Base-by-base conservation (phyloP, 495 filamentous ascomycete species). In the Penicillium argentinense region DNA sequence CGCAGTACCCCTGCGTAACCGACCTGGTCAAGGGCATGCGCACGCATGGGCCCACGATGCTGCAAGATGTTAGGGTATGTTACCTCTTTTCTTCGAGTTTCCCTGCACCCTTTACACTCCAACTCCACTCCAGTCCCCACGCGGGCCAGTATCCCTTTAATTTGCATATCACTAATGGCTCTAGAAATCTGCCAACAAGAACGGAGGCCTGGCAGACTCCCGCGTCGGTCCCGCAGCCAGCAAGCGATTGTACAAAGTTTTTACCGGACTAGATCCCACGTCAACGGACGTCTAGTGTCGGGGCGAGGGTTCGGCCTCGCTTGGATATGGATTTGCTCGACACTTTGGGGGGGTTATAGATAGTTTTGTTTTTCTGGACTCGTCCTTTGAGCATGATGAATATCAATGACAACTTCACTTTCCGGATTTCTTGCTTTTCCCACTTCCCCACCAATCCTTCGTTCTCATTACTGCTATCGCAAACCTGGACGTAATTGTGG, bases 191-290 rank as follows among this genome's bases (percentile, higher is more conserved):
- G 78, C 83, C 0, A 89, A 87, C 43, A 82, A 75, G 48, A 80
- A 83, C 49, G 88, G 88, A 5, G 77, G 76, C 4, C 65, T 84
- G 36, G 80, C 81, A 2, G 84, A 86, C 39, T 66, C 81, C 13
- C 76, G 77, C 9, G 72, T 95, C 17, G 88, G 89, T 5, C 79
- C 71, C 28, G 79, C 84, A 1, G 74, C 84, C n/a, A 92, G 88
- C 54, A 78, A 73, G 65, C 74, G 89, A 47, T 54, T 95, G 29
- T 78, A 84, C 49, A 89, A 84, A 61, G 81, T 92, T 0, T 89
- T 91, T 58, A 83, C 79, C 62, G 82, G 85, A 3, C 69, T 64
- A 32, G 85, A 91, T 64, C 78, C 83, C 42, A 62, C 51, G 11
- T 86, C 82, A 23, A 83, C 75, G 26, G 86, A 91, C 69, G 71